phyloP scores from a whole-genome alignment of 2,329 filamentous ascomycete species.

The Colletotrichum sp. region DNA sequence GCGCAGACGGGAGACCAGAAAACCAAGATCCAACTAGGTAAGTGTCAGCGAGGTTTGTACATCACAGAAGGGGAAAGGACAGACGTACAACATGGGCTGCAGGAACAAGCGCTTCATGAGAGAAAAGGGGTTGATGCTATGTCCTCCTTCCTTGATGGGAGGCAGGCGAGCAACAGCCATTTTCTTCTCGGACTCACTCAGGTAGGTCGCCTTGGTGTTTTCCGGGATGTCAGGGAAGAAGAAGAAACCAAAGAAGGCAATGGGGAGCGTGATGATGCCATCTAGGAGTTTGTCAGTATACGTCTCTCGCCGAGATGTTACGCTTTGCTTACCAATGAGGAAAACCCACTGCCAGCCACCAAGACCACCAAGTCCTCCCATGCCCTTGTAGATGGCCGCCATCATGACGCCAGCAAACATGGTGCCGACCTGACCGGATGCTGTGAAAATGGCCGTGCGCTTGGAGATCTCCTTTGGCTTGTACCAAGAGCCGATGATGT shows the following conservation, averaged over 20 bases:
- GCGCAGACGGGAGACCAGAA: constrained; percentile 38
- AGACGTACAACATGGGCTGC: constrained; percentile 25
- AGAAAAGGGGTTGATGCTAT: constrained; percentile 25
- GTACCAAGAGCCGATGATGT: constrained; percentile 61
- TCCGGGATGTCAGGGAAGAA: constrained; percentile 56
- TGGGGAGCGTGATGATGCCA: constrained; percentile 56
- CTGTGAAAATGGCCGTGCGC: constrained; percentile 67
- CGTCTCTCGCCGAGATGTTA: rapidly evolving
- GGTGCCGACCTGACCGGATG: constrained; percentile 63
- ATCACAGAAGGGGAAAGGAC: constrained; percentile 7
- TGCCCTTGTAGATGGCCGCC: constrained; percentile 43
- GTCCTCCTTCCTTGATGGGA: constrained; percentile 27
- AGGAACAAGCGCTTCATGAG: constrained; percentile 26
- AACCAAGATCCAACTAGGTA: constrained; percentile 31
- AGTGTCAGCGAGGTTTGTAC: not conserved
- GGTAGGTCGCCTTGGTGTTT: constrained; percentile 37
- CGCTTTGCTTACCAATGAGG: constrained; percentile 2
- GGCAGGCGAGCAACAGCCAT: constrained; percentile 43
- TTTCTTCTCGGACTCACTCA: constrained; percentile 32
- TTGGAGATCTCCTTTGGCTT: constrained; percentile 66
- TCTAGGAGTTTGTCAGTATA: constrained; percentile 31
- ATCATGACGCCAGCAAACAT: constrained; percentile 66
- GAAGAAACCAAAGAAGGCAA: constrained; percentile 56
- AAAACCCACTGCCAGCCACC: constrained; percentile 57
- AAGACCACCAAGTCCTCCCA: constrained; percentile 48